Percentiles rank a stretch among this genome's conserved stretches.
phyloP scores from a whole-genome alignment of 2,329 filamentous ascomycete genomes.

The Didymella exigua region DNA sequence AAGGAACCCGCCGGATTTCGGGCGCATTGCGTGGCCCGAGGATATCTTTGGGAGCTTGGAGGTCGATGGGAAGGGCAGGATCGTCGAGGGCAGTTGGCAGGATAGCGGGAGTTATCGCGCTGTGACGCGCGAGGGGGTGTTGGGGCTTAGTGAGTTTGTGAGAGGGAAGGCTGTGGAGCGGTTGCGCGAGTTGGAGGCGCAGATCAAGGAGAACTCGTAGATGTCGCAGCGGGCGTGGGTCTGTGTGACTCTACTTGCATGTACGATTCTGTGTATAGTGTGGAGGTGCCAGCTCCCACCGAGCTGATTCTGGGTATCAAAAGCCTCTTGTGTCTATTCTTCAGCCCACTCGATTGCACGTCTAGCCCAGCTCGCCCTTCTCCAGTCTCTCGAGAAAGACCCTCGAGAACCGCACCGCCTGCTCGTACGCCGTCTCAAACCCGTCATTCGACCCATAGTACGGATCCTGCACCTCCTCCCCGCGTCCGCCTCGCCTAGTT shows the following conservation, averaged over 20 bases:
- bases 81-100: conserved; percentile 65
- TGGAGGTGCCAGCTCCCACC: too few relatives aligned
- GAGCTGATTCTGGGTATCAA: conserved; percentile 36
- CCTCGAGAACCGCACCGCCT: conserved; percentile 75
- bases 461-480: conserved; percentile 79
- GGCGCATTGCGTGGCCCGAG: conserved; percentile 68
- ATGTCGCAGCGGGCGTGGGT: too few relatives aligned
- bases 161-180: conserved; percentile 28
- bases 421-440: conserved; percentile 85
- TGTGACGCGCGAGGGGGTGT: conserved; percentile 64
- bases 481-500: conserved; percentile 50
- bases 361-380: conserved; percentile 36
- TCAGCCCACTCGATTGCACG: too few relatives aligned
- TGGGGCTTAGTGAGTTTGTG: conserved; percentile 34
- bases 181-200: conserved; percentile 27
- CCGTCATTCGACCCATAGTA: conserved; percentile 88
- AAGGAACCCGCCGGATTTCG: conserved; percentile 66
- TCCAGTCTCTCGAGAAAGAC: conserved; percentile 72
- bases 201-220: conserved; percentile 23
- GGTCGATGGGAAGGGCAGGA: conserved; percentile 63
- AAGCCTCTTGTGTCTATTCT: too few relatives aligned
- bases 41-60: conserved; percentile 70
- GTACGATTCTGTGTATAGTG: too few relatives aligned
- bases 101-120: conserved; percentile 66
- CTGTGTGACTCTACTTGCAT: too few relatives aligned